phyloP scores from a whole-genome alignment of 78 protist genomes.

The Dictyostelium firmibasis region DNA sequence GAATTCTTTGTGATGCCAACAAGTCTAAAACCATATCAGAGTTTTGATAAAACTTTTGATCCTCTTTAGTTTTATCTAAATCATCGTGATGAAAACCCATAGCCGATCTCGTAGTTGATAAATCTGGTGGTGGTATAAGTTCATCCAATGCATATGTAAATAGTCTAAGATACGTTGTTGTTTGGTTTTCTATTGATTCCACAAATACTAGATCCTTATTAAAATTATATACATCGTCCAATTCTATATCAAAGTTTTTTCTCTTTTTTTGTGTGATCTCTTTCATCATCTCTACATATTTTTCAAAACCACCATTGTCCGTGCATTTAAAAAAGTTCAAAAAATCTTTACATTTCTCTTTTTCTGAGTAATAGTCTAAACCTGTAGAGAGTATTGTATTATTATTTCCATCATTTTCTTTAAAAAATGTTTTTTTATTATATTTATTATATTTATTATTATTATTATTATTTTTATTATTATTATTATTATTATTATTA shows the following conservation, averaged over 20 bases:
- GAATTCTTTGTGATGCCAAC: neutral
- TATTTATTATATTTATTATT: neutral
- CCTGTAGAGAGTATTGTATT: neutral
- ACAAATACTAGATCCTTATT: conserved; percentile 8
- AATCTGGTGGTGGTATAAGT: conserved; percentile 7
- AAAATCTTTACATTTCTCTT: neutral
- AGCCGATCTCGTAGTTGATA: neutral
- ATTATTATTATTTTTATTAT: neutral
- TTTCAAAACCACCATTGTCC: neutral
- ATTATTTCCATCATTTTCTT: neutral
- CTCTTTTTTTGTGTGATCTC: conserved; percentile 31
- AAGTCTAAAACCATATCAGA: conserved; percentile 47
- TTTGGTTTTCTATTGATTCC: conserved; percentile 12
- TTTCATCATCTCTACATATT: conserved; percentile 1
- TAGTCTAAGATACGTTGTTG: conserved; percentile 40
- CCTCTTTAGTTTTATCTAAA: neutral
- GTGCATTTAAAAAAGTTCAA: neutral
- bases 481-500: neutral
- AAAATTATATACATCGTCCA: conserved; percentile 64
- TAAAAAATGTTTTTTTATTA: neutral
- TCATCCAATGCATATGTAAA: conserved; percentile 74
- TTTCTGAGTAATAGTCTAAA: neutral
- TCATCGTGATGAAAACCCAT: neutral
- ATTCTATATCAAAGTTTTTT: conserved; percentile 47
- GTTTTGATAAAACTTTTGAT: neutral